Evolutionary conservation across 176 grass and related monocot species (phyloP), one percentile per base, ranked within the genome.

Genomic region (Calamus simplicifolius): DNA sequence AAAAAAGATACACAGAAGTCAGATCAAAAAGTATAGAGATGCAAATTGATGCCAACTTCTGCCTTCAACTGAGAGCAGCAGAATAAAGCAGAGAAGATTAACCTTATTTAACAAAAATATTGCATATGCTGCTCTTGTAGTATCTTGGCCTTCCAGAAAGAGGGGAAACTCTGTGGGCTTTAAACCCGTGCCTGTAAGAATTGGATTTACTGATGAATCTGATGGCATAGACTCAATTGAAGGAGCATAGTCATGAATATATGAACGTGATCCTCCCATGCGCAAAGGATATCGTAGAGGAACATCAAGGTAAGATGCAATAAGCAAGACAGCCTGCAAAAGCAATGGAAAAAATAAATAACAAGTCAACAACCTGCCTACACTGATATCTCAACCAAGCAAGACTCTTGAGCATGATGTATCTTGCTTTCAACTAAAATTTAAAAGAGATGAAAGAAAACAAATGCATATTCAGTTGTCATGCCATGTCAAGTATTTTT

Each of bases 21-120:
- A 43, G 35, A 43, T 43, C 35, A 43, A 43, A 8, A 12, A 43
- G 10, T 43, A 43, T 43, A 12, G 10, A 43, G 35, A 43, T 43
- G 3, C 8, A 13, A 12, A 13, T 10, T 12, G 8, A 43, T 13
- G 35, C 35, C 35, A 43, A 43, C 35, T 43, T 43, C 35, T 43
- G 13, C 35, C 35, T 43, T 43, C 12, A 43, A 13, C 35, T 13
- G 35, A 13, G 35, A 43, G 35, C 6, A 54, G 53, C 16, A 48
- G 12, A 43, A 12, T 43, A 43, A 43, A 43, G 10, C 5, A 48
- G 50, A 51, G 67, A 57, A 73, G 6, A 71, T 27, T 29, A 70
- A 92, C 93, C 93, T 98, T 98, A 64, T 98, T 98, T 69, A 98
- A 80, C 59, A 98, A 75, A 74, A 98, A 98, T 71, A 98, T 68